These are phyloP conservation scores for Capillidium rhysosporum DNA, from an alignment of 371 early-diverging fungal genomes.

Conservation along the genomic window DNA sequence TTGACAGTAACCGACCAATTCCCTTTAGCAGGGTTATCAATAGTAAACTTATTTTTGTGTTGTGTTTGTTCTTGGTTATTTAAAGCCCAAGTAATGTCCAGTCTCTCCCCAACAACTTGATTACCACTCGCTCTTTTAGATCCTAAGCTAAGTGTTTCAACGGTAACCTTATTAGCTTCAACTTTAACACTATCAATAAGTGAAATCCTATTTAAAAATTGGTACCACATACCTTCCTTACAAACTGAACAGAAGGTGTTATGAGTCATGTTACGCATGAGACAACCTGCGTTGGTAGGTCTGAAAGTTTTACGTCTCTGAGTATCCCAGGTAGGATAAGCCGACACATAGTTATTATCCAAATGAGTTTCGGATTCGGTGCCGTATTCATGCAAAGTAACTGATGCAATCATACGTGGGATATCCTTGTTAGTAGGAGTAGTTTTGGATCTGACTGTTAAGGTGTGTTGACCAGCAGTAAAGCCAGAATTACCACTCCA, in stretches of 20 bases:
- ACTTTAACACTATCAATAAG: background rate
- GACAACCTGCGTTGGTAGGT: conserved; percentile 25
- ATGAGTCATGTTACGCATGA: conserved; percentile 36
- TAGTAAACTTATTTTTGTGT: background rate
- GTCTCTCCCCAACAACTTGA: background rate
- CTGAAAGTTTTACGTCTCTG: conserved; percentile 17
- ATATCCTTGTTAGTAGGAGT: conserved; percentile 10
- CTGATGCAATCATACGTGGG: conserved; percentile 26
- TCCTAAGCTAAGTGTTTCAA: too few species aligned
- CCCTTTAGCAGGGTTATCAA: background rate
- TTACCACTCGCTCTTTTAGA: too few species aligned
- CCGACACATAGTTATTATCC: conserved; percentile 17
- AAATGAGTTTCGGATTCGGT: conserved; percentile 15
- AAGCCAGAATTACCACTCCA: conserved; percentile 17
- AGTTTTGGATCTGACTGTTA: background rate
- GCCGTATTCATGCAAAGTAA: conserved; percentile 27
- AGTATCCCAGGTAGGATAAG: conserved; percentile 22
- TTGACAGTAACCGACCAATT: background rate
- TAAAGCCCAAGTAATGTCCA: background rate
- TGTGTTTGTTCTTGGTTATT: background rate
- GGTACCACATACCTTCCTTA: conserved; percentile 28
- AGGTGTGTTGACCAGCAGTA: background rate
- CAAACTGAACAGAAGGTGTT: conserved; percentile 25
- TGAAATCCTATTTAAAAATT: conserved; percentile 13
- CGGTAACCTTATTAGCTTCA: too few species aligned